Evolutionary conservation across 441 rosid genomes (phyloP), one percentile per base, ranked within the genome.

Genomic region (Arabidopsis lyrata): DNA sequence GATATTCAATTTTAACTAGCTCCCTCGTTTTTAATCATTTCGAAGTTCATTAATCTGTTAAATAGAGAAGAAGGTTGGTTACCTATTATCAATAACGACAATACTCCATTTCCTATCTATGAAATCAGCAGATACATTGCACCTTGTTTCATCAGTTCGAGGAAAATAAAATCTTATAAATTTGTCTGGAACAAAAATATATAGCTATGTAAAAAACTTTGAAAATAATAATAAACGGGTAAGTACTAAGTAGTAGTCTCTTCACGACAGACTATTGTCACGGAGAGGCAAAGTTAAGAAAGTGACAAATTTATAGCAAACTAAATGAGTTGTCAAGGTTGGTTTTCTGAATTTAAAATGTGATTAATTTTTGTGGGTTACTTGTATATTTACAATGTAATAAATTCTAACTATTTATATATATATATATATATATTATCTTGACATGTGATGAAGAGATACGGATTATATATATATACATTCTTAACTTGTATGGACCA

Each of bases 111-210:
- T 39, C 41, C 15, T 29, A 29, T 7, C 27, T 50, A 60, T 22
- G 20, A 60, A 22, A 60, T 59, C 18, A 24, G 6, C 49, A 22
- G 31, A 60, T 60, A 6, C 65, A 60, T 60, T 61, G 75, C 61
- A 39, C 24, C 16, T 71, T 2, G 42, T 61, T 50, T 50, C 11
- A 31, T 50, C 22, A 70, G 12, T 8, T 8, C 59, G 13, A 44
- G 31, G 60, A 3, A 4, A 14, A 11, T 13, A 24, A 60, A 13
- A 1, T 32, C 32, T 13, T 44, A 13, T 7, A n/a, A 13, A 10
- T 34, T 5, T 47, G 36, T 8, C 56, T 69, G 29, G 5, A 47
- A 27, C 38, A 58, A 34, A 5, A 56, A n/a, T 8, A n/a, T 24
- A 3, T n/a, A 5, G 32, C 8, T 35, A 22, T 12, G 52, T 18